Base-by-base conservation (phyloP, 1,284 basidiomycete genomes). In the Neotropicomus parvogracilis region DNA sequence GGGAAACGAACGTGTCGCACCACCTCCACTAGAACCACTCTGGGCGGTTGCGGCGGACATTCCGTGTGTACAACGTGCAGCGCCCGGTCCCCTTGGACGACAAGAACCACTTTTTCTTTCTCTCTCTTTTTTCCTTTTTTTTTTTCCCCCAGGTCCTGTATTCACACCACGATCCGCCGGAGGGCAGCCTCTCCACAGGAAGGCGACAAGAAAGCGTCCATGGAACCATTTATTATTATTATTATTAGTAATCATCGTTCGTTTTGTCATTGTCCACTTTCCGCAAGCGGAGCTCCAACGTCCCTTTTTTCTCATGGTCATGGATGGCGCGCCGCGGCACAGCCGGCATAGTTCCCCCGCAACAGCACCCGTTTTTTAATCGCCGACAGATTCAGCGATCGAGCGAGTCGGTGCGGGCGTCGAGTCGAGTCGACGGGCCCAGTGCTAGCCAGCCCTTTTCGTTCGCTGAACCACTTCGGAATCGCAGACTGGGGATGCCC, bases 291-390 rank as follows among this genome's bases (percentile, higher is more conserved):
- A 62, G 56, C 10, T 49, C 28, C 8, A 62, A 66, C 37, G 14
- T 27, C 28, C 28, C 46, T 16, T 60, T 55, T 16, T 60, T 55
- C 49, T 50, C 60, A 53, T 54, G 53, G 44, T n/a, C n/a, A n/a
- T n/a, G n/a, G n/a, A n/a, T n/a, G n/a, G n/a, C n/a, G n/a, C 53
- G 24, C 54, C 54, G 51, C 63, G 65, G 63, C 63, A 64, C 57
- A 63, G 52, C 52, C 59, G 54, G 58, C 57, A 61, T 17, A 16
- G 49, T 52, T 42, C 48, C 48, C 32, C 44, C 50, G 54, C 47
- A n/a, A n/a, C n/a, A 45, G 46, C 32, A 28, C 38, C 35, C 40
- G 40, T 40, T 52, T 55, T 63, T 66, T 34, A 66, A 62, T 64
- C 62, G 63, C 59, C 62, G 62, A 68, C 47, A 36, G 49, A 52